These are phyloP conservation scores for Hypoxylon intermedium DNA, from an alignment of 495 filamentous ascomycete species.

Conservation along the genomic window DNA sequence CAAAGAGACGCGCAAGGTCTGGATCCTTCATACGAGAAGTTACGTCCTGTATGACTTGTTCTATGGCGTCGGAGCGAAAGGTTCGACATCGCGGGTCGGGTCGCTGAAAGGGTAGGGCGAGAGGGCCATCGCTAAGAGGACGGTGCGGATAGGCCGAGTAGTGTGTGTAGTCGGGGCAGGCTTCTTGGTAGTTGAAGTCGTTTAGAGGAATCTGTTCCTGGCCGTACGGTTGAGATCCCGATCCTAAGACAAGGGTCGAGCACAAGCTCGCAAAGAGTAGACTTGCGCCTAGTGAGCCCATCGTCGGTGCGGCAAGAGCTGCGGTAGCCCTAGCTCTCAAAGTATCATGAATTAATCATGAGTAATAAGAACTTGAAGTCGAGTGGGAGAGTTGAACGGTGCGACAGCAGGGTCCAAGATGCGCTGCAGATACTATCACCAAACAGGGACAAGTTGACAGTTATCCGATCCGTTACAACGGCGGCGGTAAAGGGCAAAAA, in stretches of 20 bases:
- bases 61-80: constrained; percentile 83
- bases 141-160: constrained; percentile 60
- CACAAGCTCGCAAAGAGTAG: constrained; percentile 32
- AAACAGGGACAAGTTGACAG: constrained; percentile 19
- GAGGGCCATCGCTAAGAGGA: constrained; percentile 79
- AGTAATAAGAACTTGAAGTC: too few species aligned
- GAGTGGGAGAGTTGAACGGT: background rate
- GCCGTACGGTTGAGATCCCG: constrained; percentile 26
- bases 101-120: constrained; percentile 88
- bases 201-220: constrained; percentile 38
- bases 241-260: constrained; percentile 8
- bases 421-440: too few species aligned
- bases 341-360: constrained; percentile 25
- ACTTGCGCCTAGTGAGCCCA: constrained; percentile 21
- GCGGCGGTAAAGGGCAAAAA: background rate
- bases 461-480: constrained; percentile 11
- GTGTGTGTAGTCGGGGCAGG: constrained; percentile 61
- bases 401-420: too few species aligned
- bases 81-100: constrained; percentile 83
- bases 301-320: constrained; percentile 24
- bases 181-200: constrained; percentile 41
- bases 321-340: constrained; percentile 23
- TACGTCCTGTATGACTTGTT: constrained; percentile 84
- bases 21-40: constrained; percentile 80
- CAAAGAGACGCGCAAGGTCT: constrained; percentile 91